Evolutionary conservation across 345 rosid species (phyloP).

Genomic region (Atalantia buxifolia): DNA sequence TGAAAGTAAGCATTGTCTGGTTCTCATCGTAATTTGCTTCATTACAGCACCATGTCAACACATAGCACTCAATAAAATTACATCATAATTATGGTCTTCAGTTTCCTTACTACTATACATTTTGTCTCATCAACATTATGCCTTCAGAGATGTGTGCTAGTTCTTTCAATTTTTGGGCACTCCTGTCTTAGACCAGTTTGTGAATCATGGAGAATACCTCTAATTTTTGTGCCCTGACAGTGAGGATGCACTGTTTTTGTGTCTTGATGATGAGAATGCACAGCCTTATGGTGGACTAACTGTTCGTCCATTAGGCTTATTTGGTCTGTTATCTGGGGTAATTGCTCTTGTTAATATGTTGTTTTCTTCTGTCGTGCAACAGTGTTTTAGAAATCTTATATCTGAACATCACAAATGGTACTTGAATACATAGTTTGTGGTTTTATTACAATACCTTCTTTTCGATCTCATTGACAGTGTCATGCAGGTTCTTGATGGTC

Average conservation of each 20-base stretch:
- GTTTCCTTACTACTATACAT: not conserved
- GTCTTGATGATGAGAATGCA: not conserved
- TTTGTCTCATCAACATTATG: not conserved
- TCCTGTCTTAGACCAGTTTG: not conserved
- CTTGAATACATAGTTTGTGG: not conserved
- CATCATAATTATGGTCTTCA: not conserved
- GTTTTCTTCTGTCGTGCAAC: not conserved
- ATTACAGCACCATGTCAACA: not conserved
- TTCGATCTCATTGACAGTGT: conserved; percentile 5
- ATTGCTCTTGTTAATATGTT: not conserved
- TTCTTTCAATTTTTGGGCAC: not conserved
- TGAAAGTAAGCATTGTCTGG: conserved; percentile 49
- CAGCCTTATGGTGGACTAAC: not conserved
- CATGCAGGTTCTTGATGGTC: conserved; percentile 76
- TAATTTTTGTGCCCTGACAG: not conserved
- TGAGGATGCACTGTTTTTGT: not conserved
- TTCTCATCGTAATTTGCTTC: not conserved
- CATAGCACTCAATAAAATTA: not conserved
- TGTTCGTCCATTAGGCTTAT: not conserved
- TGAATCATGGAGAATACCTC: not conserved
- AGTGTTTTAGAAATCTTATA: not conserved
- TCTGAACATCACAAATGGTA: not conserved
- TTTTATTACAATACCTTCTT: not conserved
- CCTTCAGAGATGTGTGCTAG: not conserved
- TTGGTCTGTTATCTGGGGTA: not conserved